Percentiles rank a stretch among this genome's conserved stretches.
phyloP scores from a whole-genome alignment of 345 rosid species.

The Conringia planisiliqua region DNA sequence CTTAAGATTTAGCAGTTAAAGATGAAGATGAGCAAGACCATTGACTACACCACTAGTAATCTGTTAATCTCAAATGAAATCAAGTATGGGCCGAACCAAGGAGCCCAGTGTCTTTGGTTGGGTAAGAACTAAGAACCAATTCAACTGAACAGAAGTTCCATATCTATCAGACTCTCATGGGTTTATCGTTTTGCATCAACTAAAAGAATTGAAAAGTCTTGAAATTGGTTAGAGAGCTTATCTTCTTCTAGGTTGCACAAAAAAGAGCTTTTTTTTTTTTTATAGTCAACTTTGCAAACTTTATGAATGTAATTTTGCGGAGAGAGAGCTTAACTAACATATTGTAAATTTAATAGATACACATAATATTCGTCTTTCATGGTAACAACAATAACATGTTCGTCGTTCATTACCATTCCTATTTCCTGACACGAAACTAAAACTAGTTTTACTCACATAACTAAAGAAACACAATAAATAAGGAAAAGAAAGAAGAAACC shows the following conservation, averaged over 20 bases:
- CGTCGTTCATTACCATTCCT: background rate
- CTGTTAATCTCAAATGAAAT: background rate
- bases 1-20: background rate
- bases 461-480: background rate
- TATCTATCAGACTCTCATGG: background rate
- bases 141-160: background rate
- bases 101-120: background rate
- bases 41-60: background rate
- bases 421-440: background rate
- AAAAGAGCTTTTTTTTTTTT: too few relatives aligned
- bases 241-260: too few relatives aligned
- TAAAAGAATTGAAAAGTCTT: background rate
- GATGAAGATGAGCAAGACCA: background rate
- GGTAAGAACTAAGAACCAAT: background rate
- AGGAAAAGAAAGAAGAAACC: background rate
- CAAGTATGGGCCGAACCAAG: background rate
- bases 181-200: background rate
- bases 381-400: too few relatives aligned
- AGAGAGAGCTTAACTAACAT: too few relatives aligned
- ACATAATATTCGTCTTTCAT: too few relatives aligned
- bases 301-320: too few relatives aligned
- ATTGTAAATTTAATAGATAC: too few relatives aligned
- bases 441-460: background rate
- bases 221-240: background rate
- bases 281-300: too few relatives aligned